Percentiles rank a stretch among this genome's conserved stretches.
Conservation (phyloP, 192 early-diverging fungal genomes). For the Ambispora gerdemannii region DNA sequence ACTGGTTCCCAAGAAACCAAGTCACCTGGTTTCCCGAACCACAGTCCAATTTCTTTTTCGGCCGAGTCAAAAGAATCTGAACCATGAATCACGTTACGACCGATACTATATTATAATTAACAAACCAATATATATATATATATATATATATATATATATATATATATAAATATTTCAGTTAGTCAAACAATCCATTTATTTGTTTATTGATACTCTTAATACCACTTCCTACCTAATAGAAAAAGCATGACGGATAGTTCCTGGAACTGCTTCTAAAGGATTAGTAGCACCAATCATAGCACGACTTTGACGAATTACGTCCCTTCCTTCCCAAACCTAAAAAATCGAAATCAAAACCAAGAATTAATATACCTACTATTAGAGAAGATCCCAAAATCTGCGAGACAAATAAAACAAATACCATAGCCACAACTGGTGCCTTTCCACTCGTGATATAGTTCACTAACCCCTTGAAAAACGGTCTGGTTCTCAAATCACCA, state of each 20-base stretch:
- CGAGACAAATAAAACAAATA: neutral
- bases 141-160: too few relatives aligned
- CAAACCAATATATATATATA: too few relatives aligned
- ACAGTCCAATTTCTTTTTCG: constrained; percentile 73
- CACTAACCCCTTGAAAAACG: constrained; percentile 87
- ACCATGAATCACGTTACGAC: constrained; percentile 85
- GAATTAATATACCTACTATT: neutral
- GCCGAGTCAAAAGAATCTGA: constrained; percentile 83
- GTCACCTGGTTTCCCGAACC: constrained; percentile 66
- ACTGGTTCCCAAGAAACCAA: constrained; percentile 57
- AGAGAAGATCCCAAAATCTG: neutral
- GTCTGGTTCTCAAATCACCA: constrained; percentile 75
- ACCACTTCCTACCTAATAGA: constrained; percentile 44
- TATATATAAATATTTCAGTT: too few relatives aligned
- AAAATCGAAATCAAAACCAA: constrained; percentile 32
- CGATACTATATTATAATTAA: too few relatives aligned
- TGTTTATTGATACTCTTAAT: too few relatives aligned
- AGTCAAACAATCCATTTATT: too few relatives aligned
- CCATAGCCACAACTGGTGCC: constrained; percentile 77
- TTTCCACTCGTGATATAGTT: constrained; percentile 89
- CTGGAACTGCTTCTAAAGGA: constrained; percentile 80
- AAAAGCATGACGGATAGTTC: constrained; percentile 87
- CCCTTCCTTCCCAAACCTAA: constrained; percentile 81
- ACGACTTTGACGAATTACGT: constrained; percentile 86
- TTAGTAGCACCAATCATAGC: constrained; percentile 90